Conservation (phyloP, 192 early-diverging fungal genomes). For the Phlyctochytrium arcticum region DNA sequence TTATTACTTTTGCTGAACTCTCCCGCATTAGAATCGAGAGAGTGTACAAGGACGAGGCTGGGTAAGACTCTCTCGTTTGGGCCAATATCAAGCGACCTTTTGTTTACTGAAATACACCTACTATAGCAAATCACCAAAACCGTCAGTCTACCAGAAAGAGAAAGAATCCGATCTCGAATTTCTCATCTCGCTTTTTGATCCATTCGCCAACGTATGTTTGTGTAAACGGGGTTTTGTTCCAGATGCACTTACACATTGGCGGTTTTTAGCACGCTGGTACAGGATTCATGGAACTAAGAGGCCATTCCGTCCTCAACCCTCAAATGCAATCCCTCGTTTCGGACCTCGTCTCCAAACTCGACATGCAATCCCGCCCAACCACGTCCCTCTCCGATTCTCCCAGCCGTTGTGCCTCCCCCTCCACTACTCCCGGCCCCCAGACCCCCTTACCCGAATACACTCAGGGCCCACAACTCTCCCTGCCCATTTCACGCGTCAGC, state of each 20-base stretch:
- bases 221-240: no score
- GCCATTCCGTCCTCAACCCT: slow-evolving; percentile 8
- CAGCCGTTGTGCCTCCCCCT: no score
- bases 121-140: background rate
- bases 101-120: no score
- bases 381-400: no score
- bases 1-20: background rate
- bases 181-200: slow-evolving; percentile 36
- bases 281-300: slow-evolving; percentile 37
- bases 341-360: slow-evolving; percentile 21
- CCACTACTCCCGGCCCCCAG: background rate
- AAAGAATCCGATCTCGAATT: slow-evolving; percentile 33
- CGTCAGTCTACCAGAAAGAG: background rate
- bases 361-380: background rate
- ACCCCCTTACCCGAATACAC: background rate
- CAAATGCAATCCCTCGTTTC: slow-evolving; percentile 25
- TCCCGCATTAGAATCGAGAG: slow-evolving; percentile 22
- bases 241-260: no score
- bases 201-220: slow-evolving; percentile 25
- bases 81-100: no score
- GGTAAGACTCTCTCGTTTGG: background rate
- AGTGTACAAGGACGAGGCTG: slow-evolving; percentile 5
- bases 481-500: slow-evolving; percentile 15
- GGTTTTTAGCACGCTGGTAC: slow-evolving; percentile 25
- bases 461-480: background rate